Percentiles rank a stretch among this genome's conserved stretches.
Evolutionary conservation across 169 alveolate genomes (phyloP).

Genomic region (Plasmodium sp.): DNA sequence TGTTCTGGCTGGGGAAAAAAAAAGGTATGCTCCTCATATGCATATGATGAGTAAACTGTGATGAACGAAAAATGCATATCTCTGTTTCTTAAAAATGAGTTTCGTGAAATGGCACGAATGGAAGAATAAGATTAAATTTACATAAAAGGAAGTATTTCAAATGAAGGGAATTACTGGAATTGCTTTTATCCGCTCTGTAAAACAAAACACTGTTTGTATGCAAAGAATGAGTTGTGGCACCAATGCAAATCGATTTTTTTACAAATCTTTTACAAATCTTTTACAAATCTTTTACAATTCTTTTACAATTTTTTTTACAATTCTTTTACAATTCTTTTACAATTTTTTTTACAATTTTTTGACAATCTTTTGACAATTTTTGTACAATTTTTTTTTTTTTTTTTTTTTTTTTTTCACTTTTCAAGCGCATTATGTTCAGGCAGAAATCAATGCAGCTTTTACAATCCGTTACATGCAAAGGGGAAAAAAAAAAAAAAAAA

Average conservation of each 20-base stretch:
- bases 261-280: not conserved
- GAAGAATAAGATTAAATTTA: not conserved
- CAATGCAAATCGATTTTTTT: not conserved
- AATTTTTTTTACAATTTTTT: not conserved
- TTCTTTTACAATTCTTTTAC: not conserved
- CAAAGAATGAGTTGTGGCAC: not conserved
- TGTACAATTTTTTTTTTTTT: not conserved
- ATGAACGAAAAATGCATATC: not conserved
- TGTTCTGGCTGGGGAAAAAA: not conserved
- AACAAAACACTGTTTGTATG: not conserved
- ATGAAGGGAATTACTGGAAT: not conserved
- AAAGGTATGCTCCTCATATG: not conserved
- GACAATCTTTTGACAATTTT: too few relatives aligned
- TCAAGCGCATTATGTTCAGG: not conserved
- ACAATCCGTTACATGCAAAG: not conserved
- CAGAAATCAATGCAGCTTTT: not conserved
- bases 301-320: not conserved
- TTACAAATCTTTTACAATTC: not conserved
- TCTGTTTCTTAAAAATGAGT: not conserved
- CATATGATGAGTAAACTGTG: not conserved
- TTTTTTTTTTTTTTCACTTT: not conserved
- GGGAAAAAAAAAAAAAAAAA: not conserved
- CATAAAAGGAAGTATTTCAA: not conserved
- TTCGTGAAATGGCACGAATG: not conserved
- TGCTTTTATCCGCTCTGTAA: not conserved